Conservation (phyloP, 2,329 filamentous ascomycete species). For the Pyrenophora tritici-repentis region DNA sequence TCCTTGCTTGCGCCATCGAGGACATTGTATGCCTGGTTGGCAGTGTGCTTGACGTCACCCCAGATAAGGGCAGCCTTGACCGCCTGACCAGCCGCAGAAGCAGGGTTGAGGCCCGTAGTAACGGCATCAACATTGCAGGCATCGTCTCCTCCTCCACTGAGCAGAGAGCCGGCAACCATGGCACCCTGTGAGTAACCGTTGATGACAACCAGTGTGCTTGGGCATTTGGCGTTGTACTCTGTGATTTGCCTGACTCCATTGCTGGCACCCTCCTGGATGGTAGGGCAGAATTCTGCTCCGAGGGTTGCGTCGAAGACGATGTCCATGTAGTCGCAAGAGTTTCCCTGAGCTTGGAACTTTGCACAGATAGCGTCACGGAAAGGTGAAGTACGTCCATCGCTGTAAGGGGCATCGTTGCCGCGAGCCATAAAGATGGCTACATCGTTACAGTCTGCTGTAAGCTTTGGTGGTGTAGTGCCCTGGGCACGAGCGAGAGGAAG, state of each 20-base stretch:
- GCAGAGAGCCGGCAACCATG: slow-evolving; percentile 6
- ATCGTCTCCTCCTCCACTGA: slow-evolving; percentile 10
- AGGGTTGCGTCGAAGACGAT: slow-evolving; percentile 10
- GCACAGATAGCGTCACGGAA: slow-evolving; percentile 7
- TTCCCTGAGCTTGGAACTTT: slow-evolving; percentile 8
- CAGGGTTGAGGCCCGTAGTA: slow-evolving; percentile 3
- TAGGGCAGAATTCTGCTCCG: slow-evolving; percentile 6
- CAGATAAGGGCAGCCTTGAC: slow-evolving; percentile 11
- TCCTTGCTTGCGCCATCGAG: slow-evolving; percentile 12
- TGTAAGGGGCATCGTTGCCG: slow-evolving; percentile 11
- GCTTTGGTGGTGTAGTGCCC: slow-evolving; percentile 7
- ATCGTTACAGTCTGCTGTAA: slow-evolving; percentile 9
- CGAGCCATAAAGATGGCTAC: slow-evolving; percentile 13
- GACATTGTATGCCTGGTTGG: slow-evolving; percentile 11
- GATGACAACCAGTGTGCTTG: slow-evolving; percentile 6
- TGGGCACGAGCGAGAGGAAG: slow-evolving; percentile 5
- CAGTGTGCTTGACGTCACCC: slow-evolving; percentile 12
- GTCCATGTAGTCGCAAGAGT: slow-evolving; percentile 11
- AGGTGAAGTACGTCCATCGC: slow-evolving; percentile 8
- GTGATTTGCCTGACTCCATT: slow-evolving; percentile 12
- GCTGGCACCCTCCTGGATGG: slow-evolving; percentile 9
- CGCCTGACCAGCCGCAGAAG: slow-evolving; percentile 4
- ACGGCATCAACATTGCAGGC: slow-evolving; percentile 7
- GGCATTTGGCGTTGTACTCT: slow-evolving; percentile 10
- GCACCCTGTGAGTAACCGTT: slow-evolving; percentile 13